Conservation (phyloP, 768 basidiomycete species). For the Amanita brunnescens region DNA sequence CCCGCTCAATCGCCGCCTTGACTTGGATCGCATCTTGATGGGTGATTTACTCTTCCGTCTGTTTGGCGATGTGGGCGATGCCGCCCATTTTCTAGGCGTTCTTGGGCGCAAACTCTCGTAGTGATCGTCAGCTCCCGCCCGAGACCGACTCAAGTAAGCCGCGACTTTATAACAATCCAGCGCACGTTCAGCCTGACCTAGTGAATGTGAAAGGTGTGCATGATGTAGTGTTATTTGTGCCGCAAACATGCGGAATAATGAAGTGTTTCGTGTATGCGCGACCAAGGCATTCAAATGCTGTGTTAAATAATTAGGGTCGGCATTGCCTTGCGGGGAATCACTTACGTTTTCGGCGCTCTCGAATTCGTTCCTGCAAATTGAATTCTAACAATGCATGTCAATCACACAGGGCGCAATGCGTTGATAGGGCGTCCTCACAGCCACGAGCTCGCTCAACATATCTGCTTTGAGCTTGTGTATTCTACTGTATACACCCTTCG, state of each 20-base stretch:
- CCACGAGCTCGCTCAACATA: slow-evolving; percentile 58
- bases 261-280: slow-evolving; percentile 7
- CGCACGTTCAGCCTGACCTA: slow-evolving; percentile 45
- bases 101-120: neutral
- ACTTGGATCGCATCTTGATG: neutral
- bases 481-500: slow-evolving; percentile 36
- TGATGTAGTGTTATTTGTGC: slow-evolving; percentile 60
- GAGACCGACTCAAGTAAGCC: slow-evolving; percentile 30
- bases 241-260: slow-evolving; percentile 40
- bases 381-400: slow-evolving; percentile 32
- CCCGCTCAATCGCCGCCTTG: neutral
- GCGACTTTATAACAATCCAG: slow-evolving; percentile 56
- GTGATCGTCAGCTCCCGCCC: neutral
- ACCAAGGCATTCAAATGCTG: slow-evolving; percentile 1
- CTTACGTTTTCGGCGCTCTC: slow-evolving; percentile 50
- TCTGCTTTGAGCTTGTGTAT: slow-evolving; percentile 64
- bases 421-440: slow-evolving; percentile 26
- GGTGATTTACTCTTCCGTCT: neutral
- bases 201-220: slow-evolving; percentile 67
- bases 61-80: slow-evolving; percentile 2
- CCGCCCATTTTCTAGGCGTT: neutral
- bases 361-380: slow-evolving; percentile 62
- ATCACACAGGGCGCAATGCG: neutral
- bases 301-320: neutral
- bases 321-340: neutral